Conservation (phyloP, 2,329 filamentous ascomycete genomes). For the Cladosporium sphaerospermum region DNA sequence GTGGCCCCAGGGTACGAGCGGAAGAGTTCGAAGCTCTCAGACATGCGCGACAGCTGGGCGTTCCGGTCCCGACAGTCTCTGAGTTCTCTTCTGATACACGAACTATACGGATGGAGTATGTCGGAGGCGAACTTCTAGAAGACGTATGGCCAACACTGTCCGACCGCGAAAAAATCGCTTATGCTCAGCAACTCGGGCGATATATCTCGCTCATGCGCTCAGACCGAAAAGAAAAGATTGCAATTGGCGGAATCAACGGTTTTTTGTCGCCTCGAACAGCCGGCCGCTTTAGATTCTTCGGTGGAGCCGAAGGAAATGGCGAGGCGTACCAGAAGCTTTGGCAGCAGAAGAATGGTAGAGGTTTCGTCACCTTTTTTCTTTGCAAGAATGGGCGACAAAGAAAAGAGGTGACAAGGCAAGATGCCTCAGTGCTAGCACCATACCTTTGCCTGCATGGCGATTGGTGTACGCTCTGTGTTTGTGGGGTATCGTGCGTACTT, state of each 20-base stretch:
- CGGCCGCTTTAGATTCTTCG: too few species aligned
- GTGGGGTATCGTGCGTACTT: too few species aligned
- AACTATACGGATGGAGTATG: slow-evolving; percentile 13
- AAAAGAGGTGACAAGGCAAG: too few species aligned
- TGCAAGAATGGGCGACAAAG: too few species aligned
- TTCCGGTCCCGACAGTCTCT: not conserved
- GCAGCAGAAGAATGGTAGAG: too few species aligned
- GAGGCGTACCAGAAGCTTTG: too few species aligned
- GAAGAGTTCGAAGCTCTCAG: slow-evolving; percentile 1
- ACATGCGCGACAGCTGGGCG: not conserved
- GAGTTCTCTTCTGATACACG: not conserved
- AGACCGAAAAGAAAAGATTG: not conserved
- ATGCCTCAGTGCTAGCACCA: too few species aligned
- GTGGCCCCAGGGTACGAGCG: not conserved
- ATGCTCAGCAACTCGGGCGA: slow-evolving; percentile 11
- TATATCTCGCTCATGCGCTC: slow-evolving; percentile 13
- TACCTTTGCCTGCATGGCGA: too few species aligned
- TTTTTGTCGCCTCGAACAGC: too few species aligned
- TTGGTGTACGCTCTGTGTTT: too few species aligned
- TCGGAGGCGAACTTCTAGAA: slow-evolving; percentile 14
- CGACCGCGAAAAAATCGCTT: slow-evolving; percentile 3
- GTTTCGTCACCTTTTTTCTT: too few species aligned
- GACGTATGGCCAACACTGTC: slow-evolving; percentile 12
- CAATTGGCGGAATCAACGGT: slow-evolving; percentile 10
- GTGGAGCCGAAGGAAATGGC: too few species aligned